These are phyloP conservation scores for Globisporangium cystogenes DNA, from an alignment of 352 stramenopile species.

Conservation along the genomic window DNA sequence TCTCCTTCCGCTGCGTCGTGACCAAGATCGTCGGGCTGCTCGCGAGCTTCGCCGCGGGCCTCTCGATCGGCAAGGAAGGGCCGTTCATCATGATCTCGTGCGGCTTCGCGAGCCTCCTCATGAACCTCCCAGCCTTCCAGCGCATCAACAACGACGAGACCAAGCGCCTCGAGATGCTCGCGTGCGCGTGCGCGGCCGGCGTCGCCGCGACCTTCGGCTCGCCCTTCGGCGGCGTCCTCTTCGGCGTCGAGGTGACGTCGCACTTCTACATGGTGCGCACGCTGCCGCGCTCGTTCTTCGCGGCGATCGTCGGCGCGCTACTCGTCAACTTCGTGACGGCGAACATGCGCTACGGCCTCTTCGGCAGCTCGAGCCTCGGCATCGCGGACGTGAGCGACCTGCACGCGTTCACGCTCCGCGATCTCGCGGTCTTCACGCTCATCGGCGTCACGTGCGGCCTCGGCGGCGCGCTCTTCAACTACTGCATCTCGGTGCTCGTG, in stretches of 20 bases:
- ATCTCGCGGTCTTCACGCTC: slow-evolving; percentile 52
- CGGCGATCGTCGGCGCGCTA: slow-evolving; percentile 66
- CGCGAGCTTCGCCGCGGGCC: slow-evolving; percentile 44
- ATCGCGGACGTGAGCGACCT: slow-evolving; percentile 41
- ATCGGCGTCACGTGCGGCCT: slow-evolving; percentile 70
- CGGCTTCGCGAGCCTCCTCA: slow-evolving; percentile 71
- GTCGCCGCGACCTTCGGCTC: slow-evolving; percentile 86
- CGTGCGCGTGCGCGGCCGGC: slow-evolving; percentile 69
- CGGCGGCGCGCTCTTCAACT: slow-evolving; percentile 66
- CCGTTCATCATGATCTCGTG: slow-evolving; percentile 88
- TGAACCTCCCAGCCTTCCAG: slow-evolving; percentile 60
- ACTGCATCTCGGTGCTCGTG: slow-evolving; percentile 59
- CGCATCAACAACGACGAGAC: slow-evolving; percentile 76
- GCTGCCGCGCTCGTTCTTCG: slow-evolving; percentile 75
- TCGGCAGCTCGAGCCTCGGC: slow-evolving; percentile 64
- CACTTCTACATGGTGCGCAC: slow-evolving; percentile 83
- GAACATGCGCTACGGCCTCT: slow-evolving; percentile 64
- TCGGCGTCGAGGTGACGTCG: slow-evolving; percentile 81
- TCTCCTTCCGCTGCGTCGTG: slow-evolving; percentile 63
- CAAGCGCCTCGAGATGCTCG: slow-evolving; percentile 80
- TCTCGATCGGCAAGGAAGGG: slow-evolving; percentile 84
- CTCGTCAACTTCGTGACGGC: slow-evolving; percentile 57
- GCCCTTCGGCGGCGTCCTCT: slow-evolving; percentile 82
- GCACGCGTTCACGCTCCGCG: slow-evolving; percentile 40
- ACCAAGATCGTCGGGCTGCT: slow-evolving; percentile 72